Evolutionary conservation across 2,329 filamentous ascomycete genomes (phyloP), one percentile per base, ranked within the genome.

Genomic region (Xylariales sp.): DNA sequence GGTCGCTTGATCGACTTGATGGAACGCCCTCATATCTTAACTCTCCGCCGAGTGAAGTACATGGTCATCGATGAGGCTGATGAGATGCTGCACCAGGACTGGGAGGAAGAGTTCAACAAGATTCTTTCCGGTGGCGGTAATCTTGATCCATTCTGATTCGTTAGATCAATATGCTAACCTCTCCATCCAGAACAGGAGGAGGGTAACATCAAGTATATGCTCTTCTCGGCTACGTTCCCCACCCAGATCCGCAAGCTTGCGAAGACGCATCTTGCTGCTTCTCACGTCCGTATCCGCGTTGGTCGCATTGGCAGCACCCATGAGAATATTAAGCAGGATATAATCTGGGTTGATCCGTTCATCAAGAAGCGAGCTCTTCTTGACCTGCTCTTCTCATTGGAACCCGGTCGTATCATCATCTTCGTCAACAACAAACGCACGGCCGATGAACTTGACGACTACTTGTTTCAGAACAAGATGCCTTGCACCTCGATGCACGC

Each of bases 191-290:
- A 80, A 63, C 68, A 95, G 51, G 80, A 95, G 46, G 80, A 86
- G 43, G 88, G 75, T 3, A 76, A 77, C 47, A 66, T 82, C 52
- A 77, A 73, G 42, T 83, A 81, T 61, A 74, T 95, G 64, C 84
- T 98, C 69, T 97, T 97, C 62, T 95, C 89, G 0, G 93, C 93
- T 1, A 97, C 93, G 0, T 97, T 98, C 63, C 88, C 90, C 29
- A 89, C 86, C 66, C 70, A 69, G 1, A 80, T 87, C 48, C 87
- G 89, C 21, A 73, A 84, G 18, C 67, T 97, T 11, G 91, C 90
- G 9, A 81, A 79, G 44, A 73, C 85, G 20, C 86, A 90, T 56
- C 78, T 98, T 43, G 72, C 83, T 0, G 70, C 78, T 9, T 80
- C 87, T 31, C 82, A 88, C 54, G 73, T 94, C 38, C 86, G 86